phyloP scores from a whole-genome alignment of 257 asterid species.

The Rauvolfia tetraphylla region DNA sequence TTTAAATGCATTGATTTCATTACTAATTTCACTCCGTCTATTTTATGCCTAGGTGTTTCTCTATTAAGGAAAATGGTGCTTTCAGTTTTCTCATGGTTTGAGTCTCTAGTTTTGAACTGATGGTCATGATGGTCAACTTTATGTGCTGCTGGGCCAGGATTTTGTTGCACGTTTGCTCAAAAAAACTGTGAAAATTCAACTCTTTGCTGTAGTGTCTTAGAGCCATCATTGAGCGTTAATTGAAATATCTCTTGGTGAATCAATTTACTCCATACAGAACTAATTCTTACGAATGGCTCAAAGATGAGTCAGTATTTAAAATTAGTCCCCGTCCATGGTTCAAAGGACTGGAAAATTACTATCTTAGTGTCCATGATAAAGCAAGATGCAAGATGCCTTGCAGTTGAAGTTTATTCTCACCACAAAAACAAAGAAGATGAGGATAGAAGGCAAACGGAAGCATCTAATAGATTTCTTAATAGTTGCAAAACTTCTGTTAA shows the following conservation, averaged over 20 bases:
- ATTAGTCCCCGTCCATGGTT: no score
- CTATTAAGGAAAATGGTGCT: not conserved
- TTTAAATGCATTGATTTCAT: not conserved
- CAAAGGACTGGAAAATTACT: no score
- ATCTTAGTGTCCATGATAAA: no score
- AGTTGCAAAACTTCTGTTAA: no score
- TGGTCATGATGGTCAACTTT: not conserved
- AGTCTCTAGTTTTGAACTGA: not conserved
- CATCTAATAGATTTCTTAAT: no score
- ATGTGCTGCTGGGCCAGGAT: not conserved
- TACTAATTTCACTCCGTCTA: not conserved
- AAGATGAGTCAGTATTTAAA: no score
- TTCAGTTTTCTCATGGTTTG: constrained; percentile 7
- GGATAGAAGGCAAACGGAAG: no score
- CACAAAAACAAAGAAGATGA: no score
- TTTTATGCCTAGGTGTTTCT: not conserved
- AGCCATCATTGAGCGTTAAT: no score
- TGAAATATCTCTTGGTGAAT: not conserved
- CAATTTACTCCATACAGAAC: not conserved
- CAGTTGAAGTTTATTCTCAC: no score
- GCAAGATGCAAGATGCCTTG: no score
- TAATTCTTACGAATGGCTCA: not conserved
- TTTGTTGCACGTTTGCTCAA: not conserved
- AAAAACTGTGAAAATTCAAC: not conserved
- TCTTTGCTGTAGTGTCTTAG: not conserved